Conservation (phyloP, 208 protist genomes). For the Acanthamoeba royreba region DNA sequence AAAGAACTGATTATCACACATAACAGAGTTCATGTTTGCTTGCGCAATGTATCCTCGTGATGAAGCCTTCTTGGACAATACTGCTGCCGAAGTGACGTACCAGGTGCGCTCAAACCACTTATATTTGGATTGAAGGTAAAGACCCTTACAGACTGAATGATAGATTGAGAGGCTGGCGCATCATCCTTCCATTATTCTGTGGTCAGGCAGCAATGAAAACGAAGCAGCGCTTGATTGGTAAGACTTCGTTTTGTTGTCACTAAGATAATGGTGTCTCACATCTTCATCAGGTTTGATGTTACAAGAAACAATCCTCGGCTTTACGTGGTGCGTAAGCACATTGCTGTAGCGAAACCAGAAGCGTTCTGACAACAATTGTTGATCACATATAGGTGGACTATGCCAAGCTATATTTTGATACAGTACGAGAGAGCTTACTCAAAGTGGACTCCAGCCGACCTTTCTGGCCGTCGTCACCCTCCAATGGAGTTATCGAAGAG, state of each 20-base stretch:
- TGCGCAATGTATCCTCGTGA: slow-evolving; percentile 77
- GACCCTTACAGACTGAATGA: slow-evolving; percentile 34
- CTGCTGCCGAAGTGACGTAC: slow-evolving; percentile 53
- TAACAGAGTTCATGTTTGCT: slow-evolving; percentile 75
- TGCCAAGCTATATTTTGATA: slow-evolving; percentile 54
- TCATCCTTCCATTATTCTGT: slow-evolving; percentile 78
- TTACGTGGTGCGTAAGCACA: slow-evolving; percentile 8
- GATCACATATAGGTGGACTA: slow-evolving; percentile 65
- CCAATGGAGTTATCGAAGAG: slow-evolving; percentile 57
- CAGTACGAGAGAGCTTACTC: neutral
- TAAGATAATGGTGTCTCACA: too few species aligned
- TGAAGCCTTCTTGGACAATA: slow-evolving; percentile 65
- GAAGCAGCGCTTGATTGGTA: slow-evolving; percentile 64
- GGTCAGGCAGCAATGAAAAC: slow-evolving; percentile 84
- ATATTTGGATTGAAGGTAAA: neutral
- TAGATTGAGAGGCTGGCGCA: slow-evolving; percentile 69
- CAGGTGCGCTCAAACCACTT: slow-evolving; percentile 25
- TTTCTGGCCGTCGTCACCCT: slow-evolving; percentile 62
- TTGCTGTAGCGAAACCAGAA: too few species aligned
- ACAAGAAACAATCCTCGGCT: neutral
- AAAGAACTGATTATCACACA: too few species aligned
- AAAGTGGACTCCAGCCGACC: slow-evolving; percentile 49
- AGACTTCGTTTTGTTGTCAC: too few species aligned
- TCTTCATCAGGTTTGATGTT: neutral
- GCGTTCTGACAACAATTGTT: too few species aligned